Evolutionary conservation across 139 green algal genomes (phyloP).

Genomic region (Volvox reticuliferus): DNA sequence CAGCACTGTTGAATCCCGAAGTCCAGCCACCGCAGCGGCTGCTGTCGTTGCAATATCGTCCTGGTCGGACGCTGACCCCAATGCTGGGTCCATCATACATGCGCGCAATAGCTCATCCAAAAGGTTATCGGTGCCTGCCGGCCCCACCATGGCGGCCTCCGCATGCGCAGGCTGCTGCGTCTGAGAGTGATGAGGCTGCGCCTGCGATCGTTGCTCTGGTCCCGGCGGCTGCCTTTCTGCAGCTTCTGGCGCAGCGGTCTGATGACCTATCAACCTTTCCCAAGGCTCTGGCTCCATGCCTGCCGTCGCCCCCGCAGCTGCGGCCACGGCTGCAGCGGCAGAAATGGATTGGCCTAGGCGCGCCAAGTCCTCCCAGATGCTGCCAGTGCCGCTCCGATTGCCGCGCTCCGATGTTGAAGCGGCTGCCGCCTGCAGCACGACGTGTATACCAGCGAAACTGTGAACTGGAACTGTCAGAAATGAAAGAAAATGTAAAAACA

Average conservation of each 20-base stretch:
- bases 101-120: not conserved
- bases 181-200: not conserved
- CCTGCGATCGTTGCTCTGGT: not conserved
- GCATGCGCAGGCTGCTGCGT: not conserved
- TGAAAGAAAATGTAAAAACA: too few relatives aligned
- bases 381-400: not conserved
- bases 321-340: not conserved
- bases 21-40: not conserved
- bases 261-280: too few relatives aligned
- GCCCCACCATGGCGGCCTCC: not conserved
- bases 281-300: too few relatives aligned
- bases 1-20: too few relatives aligned
- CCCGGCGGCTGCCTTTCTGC: too few relatives aligned
- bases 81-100: not conserved
- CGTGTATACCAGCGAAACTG: too few relatives aligned
- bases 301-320: not conserved
- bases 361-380: not conserved
- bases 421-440: too few relatives aligned
- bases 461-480: too few relatives aligned
- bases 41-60: not conserved
- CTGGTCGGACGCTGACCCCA: not conserved
- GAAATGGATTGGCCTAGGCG: not conserved
- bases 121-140: not conserved
- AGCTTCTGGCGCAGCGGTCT: not conserved
- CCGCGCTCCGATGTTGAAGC: not conserved